Evolutionary conservation across 1,139 yeast genomes (phyloP), one percentile per base, ranked within the genome.

Genomic region (Hansenula lynferdii): DNA sequence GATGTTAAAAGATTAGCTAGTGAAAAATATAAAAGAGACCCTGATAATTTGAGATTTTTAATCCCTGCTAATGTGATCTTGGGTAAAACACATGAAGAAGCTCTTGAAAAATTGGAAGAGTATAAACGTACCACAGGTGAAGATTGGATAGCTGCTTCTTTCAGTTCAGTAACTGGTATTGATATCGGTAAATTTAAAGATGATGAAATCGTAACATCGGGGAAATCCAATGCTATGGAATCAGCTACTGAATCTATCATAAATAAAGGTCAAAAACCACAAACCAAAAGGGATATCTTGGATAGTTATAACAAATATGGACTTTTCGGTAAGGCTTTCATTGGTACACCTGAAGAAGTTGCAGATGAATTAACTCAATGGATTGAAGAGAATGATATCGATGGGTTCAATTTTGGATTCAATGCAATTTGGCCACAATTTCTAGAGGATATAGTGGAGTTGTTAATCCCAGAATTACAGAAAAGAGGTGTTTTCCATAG

Each of bases 111-210:
- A 39, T 60, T 48, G 34, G 42, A 51, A 26, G 58, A 55, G 7
- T 53, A 41, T 26, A 42, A 45, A 20, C 59, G 57, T 42, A 63
- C 62, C 4, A 66, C n/a, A n/a, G n/a, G 60, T 43, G 34, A 54
- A 12, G 67, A 62, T 37, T 64, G 66, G 10, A 64, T 64, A 8
- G 65, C 60, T 39, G 67, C 66, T 0, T 44, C 61, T 19, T 63
- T 63, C 41, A 52, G 64, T 26, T 61, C 62, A 8, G 61, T 65
- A 62, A 62, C 67, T 1, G 67, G 67, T 14, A 58, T 62, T 34
- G 67, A 63, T 40, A 54, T 63, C 26, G 53, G 58, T 15, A 50
- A 62, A 36, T 63, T 53, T 39, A 56, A 45, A 9, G 40, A 48
- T 36, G 62, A 58, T 21, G 59, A 62, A 36, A 64, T 58, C 37